Evolutionary conservation across 495 filamentous ascomycete species (phyloP).

Genomic region (Penicillium paradoxum): DNA sequence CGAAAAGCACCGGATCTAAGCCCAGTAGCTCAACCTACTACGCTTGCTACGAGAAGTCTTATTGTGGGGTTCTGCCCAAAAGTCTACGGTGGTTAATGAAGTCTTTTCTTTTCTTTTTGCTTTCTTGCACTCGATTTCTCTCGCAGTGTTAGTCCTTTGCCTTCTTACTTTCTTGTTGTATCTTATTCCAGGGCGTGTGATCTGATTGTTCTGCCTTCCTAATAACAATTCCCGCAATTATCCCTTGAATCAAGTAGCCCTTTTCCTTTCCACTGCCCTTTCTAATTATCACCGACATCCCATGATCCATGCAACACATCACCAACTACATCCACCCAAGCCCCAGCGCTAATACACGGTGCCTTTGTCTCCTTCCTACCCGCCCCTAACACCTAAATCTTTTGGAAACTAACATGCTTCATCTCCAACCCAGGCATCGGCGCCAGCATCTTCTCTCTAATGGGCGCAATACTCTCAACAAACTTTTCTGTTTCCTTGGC

Average conservation of each 20-base stretch:
- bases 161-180: constrained; percentile 36
- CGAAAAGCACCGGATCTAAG: constrained; percentile 72
- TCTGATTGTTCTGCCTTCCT: constrained; percentile 15
- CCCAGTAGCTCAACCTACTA: constrained; percentile 5
- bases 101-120: constrained; percentile 18
- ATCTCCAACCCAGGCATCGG: constrained; percentile 36
- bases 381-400: constrained; percentile 16
- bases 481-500: constrained; percentile 46
- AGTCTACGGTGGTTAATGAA: constrained; percentile 34
- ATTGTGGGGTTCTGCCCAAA: constrained; percentile 18
- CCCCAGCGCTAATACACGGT: not conserved
- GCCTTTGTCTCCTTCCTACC: not conserved
- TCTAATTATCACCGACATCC: constrained; percentile 3
- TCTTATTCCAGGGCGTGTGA: constrained; percentile 37
- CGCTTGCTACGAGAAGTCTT: constrained; percentile 10
- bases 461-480: constrained; percentile 29
- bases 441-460: constrained; percentile 34
- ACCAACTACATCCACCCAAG: not conserved
- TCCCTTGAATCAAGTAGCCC: constrained; percentile 16
- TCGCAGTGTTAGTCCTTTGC: constrained; percentile 20
- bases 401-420: constrained; percentile 41
- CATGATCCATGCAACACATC: constrained; percentile 1
- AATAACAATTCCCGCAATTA: constrained; percentile 24
- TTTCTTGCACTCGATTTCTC: constrained; percentile 13
- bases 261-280: constrained; percentile 1